Percentiles rank a stretch among this genome's conserved stretches.
These are phyloP conservation scores for Leccinum pachyderme DNA, from an alignment of 1,284 basidiomycete species.

Conservation along the genomic window DNA sequence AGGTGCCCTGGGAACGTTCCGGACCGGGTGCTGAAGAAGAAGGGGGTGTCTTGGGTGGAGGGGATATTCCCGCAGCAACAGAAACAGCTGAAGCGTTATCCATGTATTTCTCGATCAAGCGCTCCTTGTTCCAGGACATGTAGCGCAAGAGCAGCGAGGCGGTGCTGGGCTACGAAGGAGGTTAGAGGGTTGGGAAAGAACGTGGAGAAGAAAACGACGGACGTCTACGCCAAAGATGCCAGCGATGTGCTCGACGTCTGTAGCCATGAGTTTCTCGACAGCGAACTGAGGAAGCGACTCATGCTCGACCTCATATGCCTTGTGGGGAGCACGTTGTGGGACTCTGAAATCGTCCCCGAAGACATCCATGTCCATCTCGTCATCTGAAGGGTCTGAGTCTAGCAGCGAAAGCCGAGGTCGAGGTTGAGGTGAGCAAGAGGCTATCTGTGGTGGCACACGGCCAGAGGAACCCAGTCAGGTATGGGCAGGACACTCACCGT, in stretches of 20 bases:
- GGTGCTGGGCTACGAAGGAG: constrained; percentile 38
- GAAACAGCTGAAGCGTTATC: constrained; percentile 76
- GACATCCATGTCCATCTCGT: constrained; percentile 66
- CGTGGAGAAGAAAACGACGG: constrained; percentile 35
- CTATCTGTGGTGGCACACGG: constrained; percentile 20
- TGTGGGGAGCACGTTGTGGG: constrained; percentile 53
- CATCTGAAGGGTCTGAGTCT: constrained; percentile 51
- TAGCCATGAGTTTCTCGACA: constrained; percentile 74
- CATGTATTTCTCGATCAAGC: constrained; percentile 94
- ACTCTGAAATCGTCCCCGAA: constrained; percentile 63
- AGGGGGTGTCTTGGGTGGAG: constrained; percentile 37
- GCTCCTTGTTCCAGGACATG: constrained; percentile 95
- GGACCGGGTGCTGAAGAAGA: constrained; percentile 33
- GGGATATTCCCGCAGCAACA: constrained; percentile 63
- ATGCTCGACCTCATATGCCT: constrained; percentile 77
- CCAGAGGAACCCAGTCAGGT: background rate
- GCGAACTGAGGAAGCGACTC: constrained; percentile 70
- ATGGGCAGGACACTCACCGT: constrained; percentile 35
- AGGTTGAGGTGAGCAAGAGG: constrained; percentile 7
- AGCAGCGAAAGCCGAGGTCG: constrained; percentile 4
- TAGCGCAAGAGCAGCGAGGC: constrained; percentile 84
- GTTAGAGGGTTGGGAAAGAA: background rate
- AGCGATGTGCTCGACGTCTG: constrained; percentile 80
- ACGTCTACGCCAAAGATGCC: constrained; percentile 86
- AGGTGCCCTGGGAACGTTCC: constrained; percentile 34